These are phyloP conservation scores for Ramalina peruviana DNA, from an alignment of 495 filamentous ascomycete species.

Conservation along the genomic window DNA sequence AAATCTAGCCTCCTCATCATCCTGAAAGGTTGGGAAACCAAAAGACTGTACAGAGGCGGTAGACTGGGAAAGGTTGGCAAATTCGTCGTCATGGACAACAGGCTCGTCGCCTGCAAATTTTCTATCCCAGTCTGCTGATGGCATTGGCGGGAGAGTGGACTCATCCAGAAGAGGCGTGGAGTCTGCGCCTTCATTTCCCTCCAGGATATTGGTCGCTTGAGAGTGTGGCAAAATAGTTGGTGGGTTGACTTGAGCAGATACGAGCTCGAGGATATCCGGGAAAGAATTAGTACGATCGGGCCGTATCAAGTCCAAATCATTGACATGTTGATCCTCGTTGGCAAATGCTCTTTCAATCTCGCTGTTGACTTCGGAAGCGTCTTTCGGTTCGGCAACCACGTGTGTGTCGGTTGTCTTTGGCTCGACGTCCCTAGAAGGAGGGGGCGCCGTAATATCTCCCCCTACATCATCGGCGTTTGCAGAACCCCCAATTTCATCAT, in stretches of 20 bases:
- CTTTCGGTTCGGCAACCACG: too few relatives aligned
- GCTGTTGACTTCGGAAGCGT: background rate
- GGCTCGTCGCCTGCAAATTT: background rate
- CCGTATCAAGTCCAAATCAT: background rate
- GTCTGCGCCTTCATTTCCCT: slow-evolving; percentile 22
- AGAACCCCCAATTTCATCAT: too few relatives aligned
- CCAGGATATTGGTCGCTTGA: slow-evolving; percentile 31
- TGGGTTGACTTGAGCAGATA: slow-evolving; percentile 10
- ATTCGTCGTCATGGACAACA: slow-evolving; percentile 1
- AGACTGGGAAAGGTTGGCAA: slow-evolving; percentile 5
- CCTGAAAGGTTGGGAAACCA: slow-evolving; percentile 6
- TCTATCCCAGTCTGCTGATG: background rate
- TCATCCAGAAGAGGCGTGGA: background rate
- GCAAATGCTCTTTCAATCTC: background rate
- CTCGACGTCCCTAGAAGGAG: too few relatives aligned
- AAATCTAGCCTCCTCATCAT: slow-evolving; percentile 34
- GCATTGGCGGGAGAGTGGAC: background rate
- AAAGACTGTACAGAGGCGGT: background rate
- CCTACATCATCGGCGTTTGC: too few relatives aligned
- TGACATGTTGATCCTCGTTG: background rate
- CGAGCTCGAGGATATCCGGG: slow-evolving; percentile 35
- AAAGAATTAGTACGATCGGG: slow-evolving; percentile 43
- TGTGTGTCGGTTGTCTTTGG: too few relatives aligned
- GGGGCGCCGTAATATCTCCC: too few relatives aligned
- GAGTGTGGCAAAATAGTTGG: slow-evolving; percentile 21